Evolutionary conservation across 306 rosid species (phyloP), one percentile per base, ranked within the genome.

Genomic region (Pyrus pyrifolia): DNA sequence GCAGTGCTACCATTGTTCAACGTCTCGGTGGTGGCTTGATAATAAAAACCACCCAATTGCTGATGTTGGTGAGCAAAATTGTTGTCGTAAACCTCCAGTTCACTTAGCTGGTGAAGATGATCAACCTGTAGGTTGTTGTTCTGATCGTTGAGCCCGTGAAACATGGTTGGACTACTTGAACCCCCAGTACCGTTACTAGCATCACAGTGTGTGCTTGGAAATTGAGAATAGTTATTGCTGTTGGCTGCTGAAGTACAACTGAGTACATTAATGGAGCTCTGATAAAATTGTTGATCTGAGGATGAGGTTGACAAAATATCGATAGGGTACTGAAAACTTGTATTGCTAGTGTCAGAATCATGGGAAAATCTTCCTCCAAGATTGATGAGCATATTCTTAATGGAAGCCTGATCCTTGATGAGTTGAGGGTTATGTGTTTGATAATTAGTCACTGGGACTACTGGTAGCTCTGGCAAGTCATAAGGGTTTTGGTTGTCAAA

Each of bases 331-430:
- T 80, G 76, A 29, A 76, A 78, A 67, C 78, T 59, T 31, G 72
- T 45, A 66, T 71, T 57, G 21, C 63, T 25, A 4, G 78, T 59
- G 76, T 65, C 55, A 51, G 55, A 51, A 51, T 51, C 21, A 15
- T 4, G 55, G 55, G 85, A 80, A 68, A 86, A 84, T 66, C 70
- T 75, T 70, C 85, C 92, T 60, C 84, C 89, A n/a, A 86, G 81
- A 74, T 88, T 80, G 78, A 82, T 74, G 31, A 88, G 78, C 71
- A 84, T 62, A 67, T 59, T 85, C 67, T 79, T 89, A 25, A 88
- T 44, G 27, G 88, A 79, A 30, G 82, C 78, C 81, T 90, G 86
- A 33, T 76, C 72, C 29, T 66, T 3, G 25, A 55, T 23, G 45
- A 18, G 52, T 38, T 70, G 62, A 77, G 73, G 74, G 40, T 83